Conservation (phyloP, 163 green algal species). For the Volvox carteri region DNA sequence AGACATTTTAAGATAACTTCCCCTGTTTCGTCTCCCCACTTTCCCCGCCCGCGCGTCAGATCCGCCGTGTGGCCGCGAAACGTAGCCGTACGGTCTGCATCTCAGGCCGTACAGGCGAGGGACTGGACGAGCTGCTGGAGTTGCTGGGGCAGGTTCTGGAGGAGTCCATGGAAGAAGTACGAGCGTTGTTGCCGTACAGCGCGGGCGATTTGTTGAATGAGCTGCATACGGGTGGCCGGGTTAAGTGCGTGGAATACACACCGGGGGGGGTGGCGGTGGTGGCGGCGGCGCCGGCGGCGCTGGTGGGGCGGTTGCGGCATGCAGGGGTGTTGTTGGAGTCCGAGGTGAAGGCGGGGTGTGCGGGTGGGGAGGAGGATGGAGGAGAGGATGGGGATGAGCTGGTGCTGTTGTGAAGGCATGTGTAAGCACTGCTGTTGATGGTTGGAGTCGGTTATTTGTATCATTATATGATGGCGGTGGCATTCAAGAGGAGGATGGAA, state of each 20-base stretch:
- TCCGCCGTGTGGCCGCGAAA: constrained; percentile 69
- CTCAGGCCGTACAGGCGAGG: constrained; percentile 80
- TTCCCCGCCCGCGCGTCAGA: constrained; percentile 54
- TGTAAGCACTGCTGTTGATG: too few relatives aligned
- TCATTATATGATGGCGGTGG: too few relatives aligned
- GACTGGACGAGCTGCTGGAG: constrained; percentile 77
- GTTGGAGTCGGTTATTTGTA: too few relatives aligned
- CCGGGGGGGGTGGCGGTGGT: constrained; percentile 35
- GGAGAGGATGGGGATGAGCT: not conserved
- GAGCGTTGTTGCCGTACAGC: constrained; percentile 64
- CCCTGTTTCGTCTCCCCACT: too few relatives aligned
- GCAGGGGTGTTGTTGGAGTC: not conserved
- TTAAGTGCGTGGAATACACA: constrained; percentile 48
- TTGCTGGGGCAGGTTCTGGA: constrained; percentile 71
- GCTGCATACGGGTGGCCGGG: constrained; percentile 67
- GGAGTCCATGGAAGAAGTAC: constrained; percentile 68
- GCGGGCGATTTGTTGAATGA: constrained; percentile 81
- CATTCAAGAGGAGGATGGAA: too few relatives aligned
- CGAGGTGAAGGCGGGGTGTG: not conserved
- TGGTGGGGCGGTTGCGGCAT: constrained; percentile 25
- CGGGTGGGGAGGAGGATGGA: not conserved
- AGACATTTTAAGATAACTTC: too few relatives aligned
- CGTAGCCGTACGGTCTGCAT: constrained; percentile 79
- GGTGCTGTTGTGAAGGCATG: constrained; percentile 13
- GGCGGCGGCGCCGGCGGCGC: constrained; percentile 18